These are phyloP conservation scores for Candida insectorum DNA, from an alignment of 805 yeast genomes.

Conservation along the genomic window DNA sequence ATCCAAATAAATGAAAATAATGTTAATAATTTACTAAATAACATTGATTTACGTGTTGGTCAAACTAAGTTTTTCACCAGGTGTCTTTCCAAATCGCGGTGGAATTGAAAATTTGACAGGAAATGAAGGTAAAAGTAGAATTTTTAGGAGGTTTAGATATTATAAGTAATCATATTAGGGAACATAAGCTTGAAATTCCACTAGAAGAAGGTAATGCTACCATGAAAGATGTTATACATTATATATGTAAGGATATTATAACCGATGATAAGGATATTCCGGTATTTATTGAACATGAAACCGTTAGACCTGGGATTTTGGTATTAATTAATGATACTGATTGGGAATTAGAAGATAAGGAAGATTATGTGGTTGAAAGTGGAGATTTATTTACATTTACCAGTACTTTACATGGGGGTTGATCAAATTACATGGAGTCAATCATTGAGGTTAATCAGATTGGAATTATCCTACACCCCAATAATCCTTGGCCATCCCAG, in stretches of 20 bases:
- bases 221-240: slow-evolving; percentile 52
- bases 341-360: slow-evolving; percentile 94
- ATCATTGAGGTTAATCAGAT: no score
- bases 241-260: slow-evolving; percentile 53
- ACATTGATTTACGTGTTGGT: slow-evolving; percentile 4
- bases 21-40: slow-evolving; percentile 7
- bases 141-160: slow-evolving; percentile 80
- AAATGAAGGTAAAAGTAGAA: slow-evolving; percentile 38
- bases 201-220: slow-evolving; percentile 42
- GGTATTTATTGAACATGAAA: slow-evolving; percentile 77
- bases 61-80: not conserved
- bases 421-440: slow-evolving; percentile 6
- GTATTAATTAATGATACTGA: slow-evolving; percentile 92
- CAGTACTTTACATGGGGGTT: slow-evolving; percentile 94
- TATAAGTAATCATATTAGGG: slow-evolving; percentile 59
- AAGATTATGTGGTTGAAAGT: slow-evolving; percentile 69
- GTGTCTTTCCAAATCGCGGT: slow-evolving; percentile 2
- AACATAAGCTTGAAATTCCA: slow-evolving; percentile 44
- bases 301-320: slow-evolving; percentile 86
- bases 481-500: slow-evolving; percentile 68
- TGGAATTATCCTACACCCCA: slow-evolving; percentile 61
- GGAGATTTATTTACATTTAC: slow-evolving; percentile 85
- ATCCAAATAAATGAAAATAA: slow-evolving; percentile 9
- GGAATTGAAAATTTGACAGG: not conserved
- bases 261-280: slow-evolving; percentile 60